These are phyloP conservation scores for Candida tetrigidarum DNA, from an alignment of 1,139 yeast species.

Conservation along the genomic window DNA sequence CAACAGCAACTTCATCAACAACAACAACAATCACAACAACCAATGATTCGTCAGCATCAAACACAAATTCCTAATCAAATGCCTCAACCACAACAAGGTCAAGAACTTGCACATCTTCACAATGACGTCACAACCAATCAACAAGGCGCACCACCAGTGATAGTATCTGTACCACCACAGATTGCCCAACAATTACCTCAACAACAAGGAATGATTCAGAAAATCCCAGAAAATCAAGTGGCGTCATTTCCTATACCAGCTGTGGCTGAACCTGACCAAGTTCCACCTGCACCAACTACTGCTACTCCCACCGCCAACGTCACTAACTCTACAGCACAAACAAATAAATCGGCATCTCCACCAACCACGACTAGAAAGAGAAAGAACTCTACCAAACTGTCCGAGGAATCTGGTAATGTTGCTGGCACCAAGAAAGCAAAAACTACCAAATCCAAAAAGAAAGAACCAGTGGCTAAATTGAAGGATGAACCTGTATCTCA, in stretches of 20 bases:
- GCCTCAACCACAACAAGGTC: not conserved
- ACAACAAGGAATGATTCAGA: constrained; percentile 3
- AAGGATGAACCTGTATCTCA: constrained; percentile 12
- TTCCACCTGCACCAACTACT: not conserved
- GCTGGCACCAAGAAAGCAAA: constrained; percentile 11
- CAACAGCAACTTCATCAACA: constrained; percentile 15
- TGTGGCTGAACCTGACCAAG: not conserved
- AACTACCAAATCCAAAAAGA: constrained; percentile 8
- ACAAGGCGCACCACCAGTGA: constrained; percentile 1
- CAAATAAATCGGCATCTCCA: not conserved
- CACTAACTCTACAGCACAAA: not conserved
- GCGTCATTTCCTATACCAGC: constrained; percentile 1
- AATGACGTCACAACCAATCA: not conserved
- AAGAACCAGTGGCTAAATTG: constrained; percentile 10
- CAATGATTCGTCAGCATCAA: constrained; percentile 4
- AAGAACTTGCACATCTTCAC: not conserved
- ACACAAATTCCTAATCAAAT: not conserved
- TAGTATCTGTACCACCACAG: not conserved
- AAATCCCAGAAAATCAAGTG: constrained; percentile 4
- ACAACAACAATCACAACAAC: constrained; percentile 14
- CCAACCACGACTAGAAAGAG: constrained; percentile 10
- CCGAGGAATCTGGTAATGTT: not conserved
- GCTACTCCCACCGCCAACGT: not conserved
- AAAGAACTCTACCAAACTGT: constrained; percentile 3
- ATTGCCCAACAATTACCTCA: constrained; percentile 2